A percentile compares a stretch with the other conserved stretches of the same genome.
phyloP scores from a whole-genome alignment of 441 rosid genomes.

The Flueggea neowawraea region DNA sequence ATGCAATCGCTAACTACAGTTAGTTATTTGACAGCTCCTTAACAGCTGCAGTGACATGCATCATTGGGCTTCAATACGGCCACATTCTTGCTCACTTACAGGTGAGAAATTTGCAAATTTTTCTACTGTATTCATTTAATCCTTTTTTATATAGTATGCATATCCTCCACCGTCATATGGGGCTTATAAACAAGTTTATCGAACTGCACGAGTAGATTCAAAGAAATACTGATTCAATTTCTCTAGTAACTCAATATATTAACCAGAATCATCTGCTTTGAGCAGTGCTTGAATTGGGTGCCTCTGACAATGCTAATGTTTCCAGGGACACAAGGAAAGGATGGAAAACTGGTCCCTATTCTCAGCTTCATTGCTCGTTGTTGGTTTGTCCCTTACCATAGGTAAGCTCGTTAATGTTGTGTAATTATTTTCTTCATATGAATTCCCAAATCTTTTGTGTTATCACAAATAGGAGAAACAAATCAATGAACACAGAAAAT shows the following conservation, averaged over 20 bases:
- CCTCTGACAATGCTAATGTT: slow-evolving; percentile 2
- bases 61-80: slow-evolving; percentile 32
- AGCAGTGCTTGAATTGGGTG: not conserved
- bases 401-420: slow-evolving; percentile 9
- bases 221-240: too few species aligned
- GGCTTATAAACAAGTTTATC: too few species aligned
- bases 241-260: not conserved
- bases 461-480: too few species aligned
- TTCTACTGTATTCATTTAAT: too few species aligned
- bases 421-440: not conserved
- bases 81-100: slow-evolving; percentile 26
- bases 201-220: too few species aligned
- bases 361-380: slow-evolving; percentile 17
- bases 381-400: slow-evolving; percentile 17
- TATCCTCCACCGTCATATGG: too few species aligned
- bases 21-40: slow-evolving; percentile 19
- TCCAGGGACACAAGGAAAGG: slow-evolving; percentile 29
- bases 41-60: slow-evolving; percentile 27
- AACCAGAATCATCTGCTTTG: not conserved
- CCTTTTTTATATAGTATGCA: too few species aligned
- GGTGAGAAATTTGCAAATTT: slow-evolving; percentile 5
- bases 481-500: too few species aligned
- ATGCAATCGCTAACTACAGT: not conserved
- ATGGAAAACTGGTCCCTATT: slow-evolving; percentile 17
- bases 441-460: not conserved